Base-by-base conservation (phyloP, 1,284 basidiomycete species). In the Marasmius fiardii region DNA sequence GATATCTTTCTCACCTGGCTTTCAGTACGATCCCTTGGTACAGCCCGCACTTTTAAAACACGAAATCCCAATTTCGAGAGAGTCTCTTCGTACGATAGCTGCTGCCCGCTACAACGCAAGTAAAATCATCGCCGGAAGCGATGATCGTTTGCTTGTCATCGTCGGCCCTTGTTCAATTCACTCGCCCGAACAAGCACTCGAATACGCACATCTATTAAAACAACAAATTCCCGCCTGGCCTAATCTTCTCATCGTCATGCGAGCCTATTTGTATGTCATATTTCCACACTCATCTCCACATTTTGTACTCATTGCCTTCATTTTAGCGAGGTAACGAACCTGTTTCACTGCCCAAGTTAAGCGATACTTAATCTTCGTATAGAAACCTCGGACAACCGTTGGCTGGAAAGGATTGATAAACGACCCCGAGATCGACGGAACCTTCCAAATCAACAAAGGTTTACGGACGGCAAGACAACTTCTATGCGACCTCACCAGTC, bases 151-250 rank as follows among this genome's bases (percentile, higher is more conserved):
- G 1, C 78, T 98, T 50, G 94, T 97, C 67, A 80, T 98, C 63
- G 90, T 97, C 60, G 96, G 96, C 3, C 96, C 96, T 18, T 99
- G 96, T 78, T 96, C 93, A 2, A 97, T 99, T 63, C 96, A 99
- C 72, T 92, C 87, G 28, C 74, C 92, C 3, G 84, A 88, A 49
- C 92, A 95, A 70, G 95, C 96, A 3, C 74, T 95, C 58, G 92
- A 95, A 69, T 99, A 99, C 69, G 95, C 95, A 31, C 75, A 77
- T 28, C 78, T 86, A 37, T 81, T 97, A 65, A 88, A 85, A 65
- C 74, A 78, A 1, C 88, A 89, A 69, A 81, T 90, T 33, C 78
- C 86, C 12, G 68, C 74, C 20, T 88, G 84, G 85, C 82, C 73
- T 58, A 92, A 96, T 65, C 79, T 98, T 48, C 81, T 93, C 67